Evolutionary conservation across 257 asterid species (phyloP), one percentile per base, ranked within the genome.

Genomic region (Solanum tarapatanum): DNA sequence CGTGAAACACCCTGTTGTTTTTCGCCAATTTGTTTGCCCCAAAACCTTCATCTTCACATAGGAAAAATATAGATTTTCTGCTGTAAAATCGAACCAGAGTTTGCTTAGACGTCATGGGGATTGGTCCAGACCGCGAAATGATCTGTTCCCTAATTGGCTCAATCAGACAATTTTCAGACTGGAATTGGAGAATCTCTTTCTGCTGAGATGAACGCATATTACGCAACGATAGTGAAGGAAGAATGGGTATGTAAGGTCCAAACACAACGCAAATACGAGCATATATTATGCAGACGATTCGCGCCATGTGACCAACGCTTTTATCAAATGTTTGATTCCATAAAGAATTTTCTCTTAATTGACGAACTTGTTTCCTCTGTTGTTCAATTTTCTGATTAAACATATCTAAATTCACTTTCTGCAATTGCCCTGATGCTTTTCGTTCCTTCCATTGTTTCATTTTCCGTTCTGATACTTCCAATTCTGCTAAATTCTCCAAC

Each of bases 271-370:
- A 89, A n/a, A 95, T 93, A 48, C 98, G 85, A 0, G 92, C 88
- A 30, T 93, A 88, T 1, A 95, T 64, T 24, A 92, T 87, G 88
- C 92, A 93, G 1, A 94, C 94, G 1, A 92, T 82, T 5, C 92
- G 90, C 23, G 97, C 95, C 97, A 95, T 93, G 2, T 93, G 86
- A 24, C 89, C 90, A 4, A 94, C 97, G 28, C 90, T 86, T 68
- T 91, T 93, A 84, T 96, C 98, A 84, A 93, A 95, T 12, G 95
- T 88, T 87, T 91, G 90, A 37, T 82, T 76, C 98, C 99, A 96
- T 7, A 96, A 88, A 0, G 98, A 96, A 41, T 87, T 87, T n/a
- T 90, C 98, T 36, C 91, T 87, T 1, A 91, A 90, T 86, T 87
- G 90, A 0, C 88, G 92, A 36, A 93, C 98, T 75, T 93, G 92